These are phyloP conservation scores for Exutisphaerella laricina DNA, from an alignment of 2,329 filamentous ascomycete species.

Conservation along the genomic window DNA sequence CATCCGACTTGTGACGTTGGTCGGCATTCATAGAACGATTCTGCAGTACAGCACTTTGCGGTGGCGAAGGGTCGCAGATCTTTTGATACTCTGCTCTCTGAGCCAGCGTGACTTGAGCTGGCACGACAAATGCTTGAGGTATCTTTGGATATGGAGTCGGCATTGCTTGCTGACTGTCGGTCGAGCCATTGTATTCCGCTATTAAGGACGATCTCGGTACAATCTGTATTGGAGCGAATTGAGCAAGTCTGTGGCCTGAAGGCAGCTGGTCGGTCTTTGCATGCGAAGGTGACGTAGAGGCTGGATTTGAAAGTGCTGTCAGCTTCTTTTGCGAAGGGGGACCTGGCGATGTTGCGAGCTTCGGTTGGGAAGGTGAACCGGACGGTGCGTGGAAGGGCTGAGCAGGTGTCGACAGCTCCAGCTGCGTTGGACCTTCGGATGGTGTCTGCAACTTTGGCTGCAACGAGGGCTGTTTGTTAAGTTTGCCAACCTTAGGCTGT, in stretches of 20 bases:
- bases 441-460: too few species aligned
- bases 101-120: constrained; percentile 25
- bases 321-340: background rate
- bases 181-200: constrained; percentile 1
- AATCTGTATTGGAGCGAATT: constrained; percentile 3
- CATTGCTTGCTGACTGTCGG: constrained; percentile 10
- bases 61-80: constrained; percentile 16
- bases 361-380: background rate
- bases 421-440: background rate
- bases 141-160: constrained; percentile 5
- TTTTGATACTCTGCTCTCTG: constrained; percentile 32
- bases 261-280: background rate
- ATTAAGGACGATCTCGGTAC: background rate
- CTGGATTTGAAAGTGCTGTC: too few species aligned
- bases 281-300: background rate
- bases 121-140: constrained; percentile 21
- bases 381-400: too few species aligned
- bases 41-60: constrained; percentile 17
- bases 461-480: too few species aligned
- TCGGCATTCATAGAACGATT: constrained; percentile 42
- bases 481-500: constrained; percentile 1
- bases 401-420: too few species aligned
- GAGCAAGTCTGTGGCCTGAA: background rate
- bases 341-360: too few species aligned
- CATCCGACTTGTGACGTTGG: constrained; percentile 74